Percentiles rank a stretch among this genome's conserved stretches.
Conservation (phyloP, 1,284 basidiomycete genomes). For the Taiwanofungus camphoratus region DNA sequence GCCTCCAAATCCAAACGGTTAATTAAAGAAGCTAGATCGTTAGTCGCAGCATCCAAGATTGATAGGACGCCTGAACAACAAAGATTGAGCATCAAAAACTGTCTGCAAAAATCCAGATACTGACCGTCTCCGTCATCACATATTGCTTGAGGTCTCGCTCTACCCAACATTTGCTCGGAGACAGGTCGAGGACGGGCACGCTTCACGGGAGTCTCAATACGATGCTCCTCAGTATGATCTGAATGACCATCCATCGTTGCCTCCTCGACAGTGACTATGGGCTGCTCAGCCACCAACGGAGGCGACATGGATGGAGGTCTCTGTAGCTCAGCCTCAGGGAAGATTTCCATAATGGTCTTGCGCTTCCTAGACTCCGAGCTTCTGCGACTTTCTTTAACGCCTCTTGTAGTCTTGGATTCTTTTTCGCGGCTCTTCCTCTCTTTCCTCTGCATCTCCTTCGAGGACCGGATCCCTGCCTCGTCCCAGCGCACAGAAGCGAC, state of each 20-base stretch:
- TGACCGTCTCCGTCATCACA: slow-evolving; percentile 49
- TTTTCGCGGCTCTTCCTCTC: slow-evolving; percentile 32
- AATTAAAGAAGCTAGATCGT: slow-evolving; percentile 70
- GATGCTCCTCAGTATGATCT: slow-evolving; percentile 10
- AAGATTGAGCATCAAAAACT: slow-evolving; percentile 4
- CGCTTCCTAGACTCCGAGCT: slow-evolving; percentile 25
- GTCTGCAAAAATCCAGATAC: slow-evolving; percentile 29
- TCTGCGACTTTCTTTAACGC: slow-evolving; percentile 21
- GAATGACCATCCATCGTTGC: slow-evolving; percentile 47
- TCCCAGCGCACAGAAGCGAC: slow-evolving; percentile 57
- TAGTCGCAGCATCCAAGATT: slow-evolving; percentile 66
- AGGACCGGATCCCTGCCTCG: slow-evolving; percentile 51
- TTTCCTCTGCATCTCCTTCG: slow-evolving; percentile 42
- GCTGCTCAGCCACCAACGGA: slow-evolving; percentile 16
- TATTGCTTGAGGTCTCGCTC: slow-evolving; percentile 42
- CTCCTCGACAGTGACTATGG: slow-evolving; percentile 44
- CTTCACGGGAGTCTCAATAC: slow-evolving; percentile 52
- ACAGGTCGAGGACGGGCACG: slow-evolving; percentile 47
- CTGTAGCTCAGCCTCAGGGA: slow-evolving; percentile 23
- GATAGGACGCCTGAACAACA: slow-evolving; percentile 49
- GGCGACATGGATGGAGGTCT: slow-evolving; percentile 10
- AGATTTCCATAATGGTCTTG: slow-evolving; percentile 28
- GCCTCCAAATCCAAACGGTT: slow-evolving; percentile 68
- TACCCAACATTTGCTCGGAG: slow-evolving; percentile 57
- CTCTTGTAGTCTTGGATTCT: slow-evolving; percentile 13